Evolutionary conservation across 192 early-diverging fungal genomes (phyloP).

Genomic region (Backusella morwellensis): DNA sequence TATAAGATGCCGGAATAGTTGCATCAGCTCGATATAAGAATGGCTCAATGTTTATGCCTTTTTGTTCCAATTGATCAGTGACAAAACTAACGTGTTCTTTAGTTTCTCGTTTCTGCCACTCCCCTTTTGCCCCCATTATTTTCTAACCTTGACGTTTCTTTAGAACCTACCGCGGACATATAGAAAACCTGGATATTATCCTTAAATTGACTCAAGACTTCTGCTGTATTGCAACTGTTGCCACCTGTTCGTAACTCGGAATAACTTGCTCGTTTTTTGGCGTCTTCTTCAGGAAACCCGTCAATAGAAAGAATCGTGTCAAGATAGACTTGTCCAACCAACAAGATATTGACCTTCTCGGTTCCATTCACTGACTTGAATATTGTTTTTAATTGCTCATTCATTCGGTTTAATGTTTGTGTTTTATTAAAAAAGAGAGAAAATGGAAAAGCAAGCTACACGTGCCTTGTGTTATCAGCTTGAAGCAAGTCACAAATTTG

Average conservation of each 20-base stretch:
- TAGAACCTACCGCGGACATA: conserved; percentile 49
- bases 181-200: conserved; percentile 34
- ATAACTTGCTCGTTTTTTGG: conserved; percentile 51
- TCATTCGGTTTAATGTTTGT: neutral
- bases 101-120: neutral
- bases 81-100: conserved; percentile 28
- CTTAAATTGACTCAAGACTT: conserved; percentile 51
- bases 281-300: conserved; percentile 57
- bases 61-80: conserved; percentile 34
- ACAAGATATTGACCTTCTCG: conserved; percentile 21
- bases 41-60: conserved; percentile 42
- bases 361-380: neutral
- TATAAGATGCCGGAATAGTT: conserved; percentile 46
- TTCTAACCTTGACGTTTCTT: conserved; percentile 46
- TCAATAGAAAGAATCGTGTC: conserved; percentile 64
- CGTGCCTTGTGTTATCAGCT: neutral
- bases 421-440: neutral
- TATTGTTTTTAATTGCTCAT: neutral
- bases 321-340: conserved; percentile 55
- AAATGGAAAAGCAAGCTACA: neutral
- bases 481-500: neutral
- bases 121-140: neutral
- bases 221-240: conserved; percentile 58
- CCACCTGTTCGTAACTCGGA: conserved; percentile 63
- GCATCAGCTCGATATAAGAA: conserved; percentile 38